Conservation (phyloP, 2,329 filamentous ascomycete species). For the Aureobasidium sp. region DNA sequence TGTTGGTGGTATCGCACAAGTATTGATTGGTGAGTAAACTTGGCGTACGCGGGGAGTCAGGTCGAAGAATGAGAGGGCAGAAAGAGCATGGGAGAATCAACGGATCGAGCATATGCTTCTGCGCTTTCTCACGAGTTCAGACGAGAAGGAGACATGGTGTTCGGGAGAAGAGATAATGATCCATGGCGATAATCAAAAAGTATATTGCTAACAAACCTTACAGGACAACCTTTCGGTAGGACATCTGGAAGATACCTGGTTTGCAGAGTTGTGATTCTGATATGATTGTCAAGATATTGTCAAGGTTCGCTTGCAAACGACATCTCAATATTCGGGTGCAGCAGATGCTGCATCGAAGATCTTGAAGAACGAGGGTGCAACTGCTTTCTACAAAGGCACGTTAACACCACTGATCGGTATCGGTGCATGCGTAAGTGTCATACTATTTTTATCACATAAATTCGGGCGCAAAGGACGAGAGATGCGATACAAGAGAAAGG, state of each 20-base stretch:
- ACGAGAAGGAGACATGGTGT: too few relatives aligned
- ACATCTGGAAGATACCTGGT: not conserved
- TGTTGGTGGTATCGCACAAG: conserved; percentile 85
- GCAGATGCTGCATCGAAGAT: conserved; percentile 75
- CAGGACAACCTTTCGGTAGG: conserved; percentile 59
- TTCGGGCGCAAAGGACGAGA: not conserved
- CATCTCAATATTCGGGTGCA: conserved; percentile 69
- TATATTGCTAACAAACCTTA: not conserved
- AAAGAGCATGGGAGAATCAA: not conserved
- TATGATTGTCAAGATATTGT: conserved; percentile 61
- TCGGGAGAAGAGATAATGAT: not conserved
- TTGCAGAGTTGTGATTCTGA: not conserved
- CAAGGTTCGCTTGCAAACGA: conserved; percentile 94
- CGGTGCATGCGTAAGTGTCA: conserved; percentile 66
- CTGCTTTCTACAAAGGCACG: conserved; percentile 97
- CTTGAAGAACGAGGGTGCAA: conserved; percentile 75
- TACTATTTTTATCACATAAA: not conserved
- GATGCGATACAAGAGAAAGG: not conserved
- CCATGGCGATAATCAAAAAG: not conserved
- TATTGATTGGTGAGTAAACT: conserved; percentile 69
- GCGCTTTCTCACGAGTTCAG: not conserved
- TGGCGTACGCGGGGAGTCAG: not conserved
- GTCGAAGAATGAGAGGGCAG: not conserved
- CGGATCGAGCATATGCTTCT: too few relatives aligned
- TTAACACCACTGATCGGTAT: conserved; percentile 92